phyloP scores from a whole-genome alignment of 345 rosid genomes.

The Gossypium mustelinum region DNA sequence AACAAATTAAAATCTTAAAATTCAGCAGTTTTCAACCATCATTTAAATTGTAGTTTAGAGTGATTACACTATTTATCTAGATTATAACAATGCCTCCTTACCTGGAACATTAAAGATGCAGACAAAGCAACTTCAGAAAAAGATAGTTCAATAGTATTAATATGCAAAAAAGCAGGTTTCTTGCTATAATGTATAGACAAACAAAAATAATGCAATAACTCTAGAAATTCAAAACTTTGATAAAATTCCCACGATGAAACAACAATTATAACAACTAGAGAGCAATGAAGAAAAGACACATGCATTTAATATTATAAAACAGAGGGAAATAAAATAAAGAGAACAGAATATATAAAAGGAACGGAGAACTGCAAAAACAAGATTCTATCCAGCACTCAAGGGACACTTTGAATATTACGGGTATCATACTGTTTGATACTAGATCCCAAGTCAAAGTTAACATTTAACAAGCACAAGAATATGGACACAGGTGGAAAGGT shows the following conservation, averaged over 20 bases:
- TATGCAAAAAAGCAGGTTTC: background rate
- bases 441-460: conserved; percentile 1
- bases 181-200: background rate
- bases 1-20: background rate
- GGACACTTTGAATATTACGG: background rate
- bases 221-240: background rate
- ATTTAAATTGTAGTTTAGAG: conserved; percentile 3
- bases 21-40: background rate
- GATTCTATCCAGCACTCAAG: background rate
- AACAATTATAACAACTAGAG: background rate
- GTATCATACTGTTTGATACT: background rate
- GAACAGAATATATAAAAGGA: background rate
- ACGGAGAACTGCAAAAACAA: background rate
- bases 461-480: background rate
- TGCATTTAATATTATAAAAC: background rate
- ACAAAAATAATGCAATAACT: background rate
- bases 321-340: background rate
- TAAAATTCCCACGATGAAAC: background rate
- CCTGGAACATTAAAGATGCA: background rate
- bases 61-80: background rate
- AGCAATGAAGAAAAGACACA: background rate
- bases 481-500: background rate
- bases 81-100: background rate
- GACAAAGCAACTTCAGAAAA: background rate
- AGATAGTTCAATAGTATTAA: background rate